phyloP scores from a whole-genome alignment of 2,329 filamentous ascomycete species.

The Periconia sp. region DNA sequence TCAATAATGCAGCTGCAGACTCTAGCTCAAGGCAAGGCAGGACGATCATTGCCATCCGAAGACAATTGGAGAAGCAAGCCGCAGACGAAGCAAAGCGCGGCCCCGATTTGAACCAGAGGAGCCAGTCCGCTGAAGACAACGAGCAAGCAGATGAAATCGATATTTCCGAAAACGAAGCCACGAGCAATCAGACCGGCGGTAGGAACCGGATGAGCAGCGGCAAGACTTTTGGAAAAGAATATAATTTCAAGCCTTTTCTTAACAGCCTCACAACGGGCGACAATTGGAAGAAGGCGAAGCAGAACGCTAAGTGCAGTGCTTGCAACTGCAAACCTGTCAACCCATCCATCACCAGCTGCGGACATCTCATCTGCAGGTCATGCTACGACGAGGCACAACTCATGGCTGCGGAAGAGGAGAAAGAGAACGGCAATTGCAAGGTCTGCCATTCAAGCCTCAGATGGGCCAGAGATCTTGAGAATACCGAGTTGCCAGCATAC shows the following conservation, averaged over 20 bases:
- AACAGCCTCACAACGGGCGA: slow-evolving; percentile 37
- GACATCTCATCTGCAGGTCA: slow-evolving; percentile 61
- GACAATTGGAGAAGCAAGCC: slow-evolving; percentile 36
- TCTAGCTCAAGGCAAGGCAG: slow-evolving; percentile 14
- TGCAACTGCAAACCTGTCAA: slow-evolving; percentile 49
- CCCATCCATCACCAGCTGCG: slow-evolving; percentile 55
- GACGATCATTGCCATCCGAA: slow-evolving; percentile 32
- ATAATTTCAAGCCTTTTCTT: slow-evolving; percentile 52
- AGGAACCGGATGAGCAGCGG: slow-evolving; percentile 24
- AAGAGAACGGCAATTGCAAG: slow-evolving; percentile 29
- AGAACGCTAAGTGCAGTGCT: slow-evolving; percentile 52
- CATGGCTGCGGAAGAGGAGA: slow-evolving; percentile 27
- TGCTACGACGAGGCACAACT: slow-evolving; percentile 52
- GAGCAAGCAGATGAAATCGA: slow-evolving; percentile 1
- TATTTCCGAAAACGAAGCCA: slow-evolving; percentile 5
- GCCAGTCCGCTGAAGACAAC: background rate
- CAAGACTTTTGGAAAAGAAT: slow-evolving; percentile 44
- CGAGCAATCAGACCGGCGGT: slow-evolving; percentile 4
- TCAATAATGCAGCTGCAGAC: slow-evolving; percentile 26
- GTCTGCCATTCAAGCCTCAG: slow-evolving; percentile 41
- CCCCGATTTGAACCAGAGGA: slow-evolving; percentile 10
- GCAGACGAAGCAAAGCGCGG: slow-evolving; percentile 20
- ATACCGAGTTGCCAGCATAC: slow-evolving; percentile 11
- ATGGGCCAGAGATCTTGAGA: slow-evolving; percentile 25
- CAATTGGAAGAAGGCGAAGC: slow-evolving; percentile 45